phyloP scores from a whole-genome alignment of 2,329 filamentous ascomycete species.

The Trichoderma arundinaceum region DNA sequence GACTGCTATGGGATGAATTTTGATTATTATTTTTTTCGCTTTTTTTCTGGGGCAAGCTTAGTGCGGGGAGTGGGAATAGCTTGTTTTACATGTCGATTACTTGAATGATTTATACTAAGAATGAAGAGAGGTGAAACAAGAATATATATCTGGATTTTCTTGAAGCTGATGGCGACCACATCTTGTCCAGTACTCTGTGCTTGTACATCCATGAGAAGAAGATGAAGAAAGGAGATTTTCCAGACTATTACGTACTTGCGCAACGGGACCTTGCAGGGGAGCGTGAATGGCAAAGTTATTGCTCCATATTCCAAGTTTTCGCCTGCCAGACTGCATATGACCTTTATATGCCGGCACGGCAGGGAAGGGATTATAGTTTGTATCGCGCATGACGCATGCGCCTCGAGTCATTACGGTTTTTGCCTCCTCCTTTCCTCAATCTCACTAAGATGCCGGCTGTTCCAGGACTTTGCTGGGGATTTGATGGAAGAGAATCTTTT shows the following conservation, averaged over 20 bases:
- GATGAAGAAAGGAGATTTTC: not conserved
- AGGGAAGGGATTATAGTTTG: too few relatives aligned
- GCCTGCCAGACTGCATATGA: not conserved
- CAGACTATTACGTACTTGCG: not conserved
- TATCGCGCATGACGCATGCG: not conserved
- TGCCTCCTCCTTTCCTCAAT: too few relatives aligned
- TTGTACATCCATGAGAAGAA: too few relatives aligned
- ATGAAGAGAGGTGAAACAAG: constrained; percentile 26
- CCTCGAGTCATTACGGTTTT: constrained; percentile 7
- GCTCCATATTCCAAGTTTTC: not conserved
- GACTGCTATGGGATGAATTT: constrained; percentile 23
- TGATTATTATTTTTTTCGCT: not conserved
- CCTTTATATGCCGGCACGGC: not conserved
- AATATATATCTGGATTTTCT: not conserved
- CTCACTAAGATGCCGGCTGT: too few relatives aligned
- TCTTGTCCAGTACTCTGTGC: too few relatives aligned
- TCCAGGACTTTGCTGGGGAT: too few relatives aligned
- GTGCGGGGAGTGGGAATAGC: constrained; percentile 5
- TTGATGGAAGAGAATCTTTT: too few relatives aligned
- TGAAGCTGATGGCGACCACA: not conserved
- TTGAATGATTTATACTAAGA: constrained; percentile 26
- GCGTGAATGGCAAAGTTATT: not conserved
- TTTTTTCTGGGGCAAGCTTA: constrained; percentile 1
- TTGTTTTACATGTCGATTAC: constrained; percentile 22
- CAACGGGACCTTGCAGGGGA: not conserved